These are phyloP conservation scores for Strobilomyces dryophilus DNA, from an alignment of 768 basidiomycete species.

Conservation along the genomic window DNA sequence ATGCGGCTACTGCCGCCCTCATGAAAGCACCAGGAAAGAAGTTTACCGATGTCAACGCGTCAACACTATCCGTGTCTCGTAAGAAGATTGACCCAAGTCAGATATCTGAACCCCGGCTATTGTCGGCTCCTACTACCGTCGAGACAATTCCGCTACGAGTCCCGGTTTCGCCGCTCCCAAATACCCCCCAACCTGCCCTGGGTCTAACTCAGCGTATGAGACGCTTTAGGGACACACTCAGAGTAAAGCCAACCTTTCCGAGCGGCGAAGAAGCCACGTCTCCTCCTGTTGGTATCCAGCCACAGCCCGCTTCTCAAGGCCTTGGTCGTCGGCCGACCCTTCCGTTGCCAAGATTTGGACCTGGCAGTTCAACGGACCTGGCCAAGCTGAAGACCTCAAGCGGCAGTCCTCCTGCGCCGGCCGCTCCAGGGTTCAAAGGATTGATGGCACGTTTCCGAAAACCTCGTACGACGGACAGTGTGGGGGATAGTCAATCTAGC, in stretches of 20 bases:
- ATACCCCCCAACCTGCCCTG: conserved; percentile 39
- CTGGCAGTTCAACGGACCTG: conserved; percentile 43
- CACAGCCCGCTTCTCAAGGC: conserved; percentile 36
- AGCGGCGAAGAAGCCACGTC: conserved; percentile 49
- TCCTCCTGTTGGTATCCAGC: conserved; percentile 39
- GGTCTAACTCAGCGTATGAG: conserved; percentile 69
- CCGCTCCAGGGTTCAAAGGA: conserved; percentile 70
- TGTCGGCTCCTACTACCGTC: conserved; percentile 66
- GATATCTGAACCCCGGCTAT: conserved; percentile 61
- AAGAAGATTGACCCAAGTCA: conserved; percentile 58
- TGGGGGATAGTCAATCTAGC: conserved; percentile 29
- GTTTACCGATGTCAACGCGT: conserved; percentile 37
- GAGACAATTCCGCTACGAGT: conserved; percentile 58
- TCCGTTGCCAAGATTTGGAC: conserved; percentile 40
- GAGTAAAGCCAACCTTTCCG: conserved; percentile 46
- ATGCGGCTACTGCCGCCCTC: conserved; percentile 61
- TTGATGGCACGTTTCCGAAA: conserved; percentile 76
- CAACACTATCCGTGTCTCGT: conserved; percentile 41
- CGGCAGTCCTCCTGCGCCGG: conserved; percentile 63
- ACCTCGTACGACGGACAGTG: conserved; percentile 27
- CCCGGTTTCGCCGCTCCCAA: conserved; percentile 30
- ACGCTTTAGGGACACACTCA: conserved; percentile 64
- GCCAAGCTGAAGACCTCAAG: conserved; percentile 51
- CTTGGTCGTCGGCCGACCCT: conserved; percentile 43
- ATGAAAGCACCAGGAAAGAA: conserved; percentile 45